Evolutionary conservation across 1,284 basidiomycete genomes (phyloP).

Genomic region (Sporisorium sorghi): DNA sequence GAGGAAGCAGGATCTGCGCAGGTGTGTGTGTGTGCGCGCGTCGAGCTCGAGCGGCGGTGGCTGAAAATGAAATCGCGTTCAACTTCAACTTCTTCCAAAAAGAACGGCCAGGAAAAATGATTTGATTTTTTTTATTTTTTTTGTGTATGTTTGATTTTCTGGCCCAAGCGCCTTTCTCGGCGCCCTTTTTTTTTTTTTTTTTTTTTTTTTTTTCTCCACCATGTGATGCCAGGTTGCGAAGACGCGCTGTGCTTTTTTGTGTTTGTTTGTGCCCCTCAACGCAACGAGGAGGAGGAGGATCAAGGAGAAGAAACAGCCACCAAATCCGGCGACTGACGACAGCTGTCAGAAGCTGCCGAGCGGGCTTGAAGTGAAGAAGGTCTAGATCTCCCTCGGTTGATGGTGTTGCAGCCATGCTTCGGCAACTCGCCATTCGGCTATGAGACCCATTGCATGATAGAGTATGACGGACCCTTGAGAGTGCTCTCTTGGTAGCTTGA

Average conservation of each 20-base stretch:
- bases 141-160: constrained; percentile 20
- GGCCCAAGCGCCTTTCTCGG: neutral
- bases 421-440: constrained; percentile 11
- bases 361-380: neutral
- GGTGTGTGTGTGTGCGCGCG: neutral
- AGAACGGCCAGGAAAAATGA: constrained; percentile 14
- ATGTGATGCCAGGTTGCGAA: constrained; percentile 25
- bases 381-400: constrained; percentile 17
- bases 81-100: constrained; percentile 42
- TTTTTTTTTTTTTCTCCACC: constrained; percentile 22
- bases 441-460: neutral
- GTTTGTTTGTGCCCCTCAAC: constrained; percentile 1
- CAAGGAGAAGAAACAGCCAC: too few species aligned
- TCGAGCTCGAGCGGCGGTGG: neutral
- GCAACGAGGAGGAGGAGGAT: neutral
- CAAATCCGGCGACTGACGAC: neutral
- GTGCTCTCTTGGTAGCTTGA: neutral
- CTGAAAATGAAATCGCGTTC: constrained; percentile 28
- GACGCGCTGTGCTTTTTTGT: constrained; percentile 17
- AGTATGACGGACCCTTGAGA: neutral
- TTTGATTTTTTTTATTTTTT: too few species aligned
- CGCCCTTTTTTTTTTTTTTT: neutral
- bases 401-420: constrained; percentile 19
- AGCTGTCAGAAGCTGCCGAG: constrained; percentile 11
- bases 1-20: constrained; percentile 1